Evolutionary conservation across 495 filamentous ascomycete species (phyloP), one percentile per base, ranked within the genome.

Genomic region (Hyaloscypha bicolor): DNA sequence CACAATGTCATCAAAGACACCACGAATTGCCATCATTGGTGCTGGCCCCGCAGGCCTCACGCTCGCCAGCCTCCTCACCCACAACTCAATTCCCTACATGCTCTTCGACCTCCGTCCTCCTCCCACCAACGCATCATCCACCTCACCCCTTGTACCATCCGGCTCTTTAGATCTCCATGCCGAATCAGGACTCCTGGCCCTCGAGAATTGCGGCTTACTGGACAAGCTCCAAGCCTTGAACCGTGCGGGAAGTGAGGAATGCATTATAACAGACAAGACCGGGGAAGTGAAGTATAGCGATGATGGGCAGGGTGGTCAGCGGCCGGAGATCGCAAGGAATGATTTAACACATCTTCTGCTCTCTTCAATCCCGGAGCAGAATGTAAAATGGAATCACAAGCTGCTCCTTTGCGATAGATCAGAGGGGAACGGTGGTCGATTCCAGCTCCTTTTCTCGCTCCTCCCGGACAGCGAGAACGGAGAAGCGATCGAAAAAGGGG

Each of bases 161-260:
- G 85, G 86, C 55, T 83, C 79, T 0, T 78, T 88, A 11, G 87
- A 88, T 63, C 74, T 89, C 16, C 85, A 88, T 66, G 69, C 68
- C 5, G 71, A 73, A 1, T 81, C 80, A 25, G 87, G 86, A 14
- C 78, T 85, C 16, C 68, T 74, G 5, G 86, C 85, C 22, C 67
- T 89, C 55, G 74, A 81, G 55, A 75, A 77, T n/a, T 82, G 81
- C 31, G 79, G 81, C 31, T 76, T 89, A 37, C 80, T 75, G 52
- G 77, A 79, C 6, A 65, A 80, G 30, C 87, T 86, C 72, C 57
- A 79, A 25, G 66, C 31, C 55, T 78, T 9, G 79, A 80, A 2
- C 79, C 81, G 9, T 37, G 82, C 77, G 65, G 83, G 82, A 48
- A 78, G 79, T 55, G 81, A 86, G 52, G 80, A 78, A 39, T 69